A percentile compares a stretch with the other conserved stretches of the same genome.
These are phyloP conservation scores for Acephala macrosclerotiorum DNA, from an alignment of 2,329 filamentous ascomycete species.

Conservation along the genomic window DNA sequence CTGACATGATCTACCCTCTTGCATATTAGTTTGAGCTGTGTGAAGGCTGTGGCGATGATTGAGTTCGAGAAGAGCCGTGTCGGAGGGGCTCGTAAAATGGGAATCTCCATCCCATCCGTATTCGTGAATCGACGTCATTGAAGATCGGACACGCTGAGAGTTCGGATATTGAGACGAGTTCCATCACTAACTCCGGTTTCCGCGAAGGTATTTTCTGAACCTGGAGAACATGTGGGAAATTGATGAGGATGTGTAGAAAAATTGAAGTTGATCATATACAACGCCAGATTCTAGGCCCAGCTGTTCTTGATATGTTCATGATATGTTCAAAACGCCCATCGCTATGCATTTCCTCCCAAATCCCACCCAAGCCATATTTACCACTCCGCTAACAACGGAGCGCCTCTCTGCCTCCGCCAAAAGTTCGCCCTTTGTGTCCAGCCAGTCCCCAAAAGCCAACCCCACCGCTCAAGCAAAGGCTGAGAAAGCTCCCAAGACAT, in stretches of 20 bases:
- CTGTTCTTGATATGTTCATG: background rate
- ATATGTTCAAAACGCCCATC: slow-evolving; percentile 15
- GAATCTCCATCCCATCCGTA: background rate
- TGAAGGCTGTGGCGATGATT: too few relatives aligned
- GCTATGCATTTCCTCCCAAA: slow-evolving; percentile 16
- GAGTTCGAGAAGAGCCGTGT: too few relatives aligned
- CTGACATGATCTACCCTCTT: background rate
- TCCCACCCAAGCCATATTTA: slow-evolving; percentile 18
- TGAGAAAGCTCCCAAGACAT: slow-evolving; percentile 53
- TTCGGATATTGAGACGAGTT: background rate
- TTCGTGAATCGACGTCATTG: background rate
- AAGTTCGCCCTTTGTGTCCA: slow-evolving; percentile 51
- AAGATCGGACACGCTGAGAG: background rate
- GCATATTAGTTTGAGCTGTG: too few relatives aligned
- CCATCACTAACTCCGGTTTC: background rate
- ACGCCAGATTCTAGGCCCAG: background rate
- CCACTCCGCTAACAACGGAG: slow-evolving; percentile 46
- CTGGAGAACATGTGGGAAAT: background rate
- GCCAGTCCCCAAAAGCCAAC: slow-evolving; percentile 48
- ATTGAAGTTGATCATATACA: background rate
- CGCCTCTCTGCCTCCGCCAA: slow-evolving; percentile 50
- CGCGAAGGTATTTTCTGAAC: background rate
- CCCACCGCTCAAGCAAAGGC: slow-evolving; percentile 48
- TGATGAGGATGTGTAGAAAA: background rate
- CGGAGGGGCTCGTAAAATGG: background rate